Conservation (phyloP, 2,329 filamentous ascomycete genomes). For the Alternaria gaisen region DNA sequence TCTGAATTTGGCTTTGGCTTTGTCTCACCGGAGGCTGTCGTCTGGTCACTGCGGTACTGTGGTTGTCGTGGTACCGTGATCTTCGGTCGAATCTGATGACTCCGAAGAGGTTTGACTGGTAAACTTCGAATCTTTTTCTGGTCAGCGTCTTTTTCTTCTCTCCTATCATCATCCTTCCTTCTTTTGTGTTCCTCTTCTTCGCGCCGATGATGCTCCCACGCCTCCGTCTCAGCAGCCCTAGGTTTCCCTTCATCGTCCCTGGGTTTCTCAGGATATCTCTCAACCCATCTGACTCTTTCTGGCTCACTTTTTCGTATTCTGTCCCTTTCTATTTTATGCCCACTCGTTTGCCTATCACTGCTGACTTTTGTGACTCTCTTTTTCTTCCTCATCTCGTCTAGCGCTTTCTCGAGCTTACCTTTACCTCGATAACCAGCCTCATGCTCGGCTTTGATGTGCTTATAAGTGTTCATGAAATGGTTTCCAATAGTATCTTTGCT, state of each 20-base stretch:
- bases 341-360: not conserved
- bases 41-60: no score
- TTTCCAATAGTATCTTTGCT: conserved; percentile 26
- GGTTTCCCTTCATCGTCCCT: not conserved
- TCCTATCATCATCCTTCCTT: not conserved
- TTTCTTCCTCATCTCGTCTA: conserved; percentile 19
- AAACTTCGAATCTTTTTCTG: not conserved
- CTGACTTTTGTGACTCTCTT: not conserved
- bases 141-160: not conserved
- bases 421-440: conserved; percentile 24
- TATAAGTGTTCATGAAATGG: conserved; percentile 31
- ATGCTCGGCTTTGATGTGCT: conserved; percentile 34
- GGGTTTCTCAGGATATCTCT: not conserved
- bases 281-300: not conserved
- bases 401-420: conserved; percentile 22
- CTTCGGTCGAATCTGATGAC: no score
- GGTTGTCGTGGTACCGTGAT: no score
- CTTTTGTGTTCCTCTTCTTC: not conserved
- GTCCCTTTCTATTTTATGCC: not conserved
- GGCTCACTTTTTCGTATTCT: not conserved
- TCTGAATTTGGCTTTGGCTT: no score
- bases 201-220: not conserved
- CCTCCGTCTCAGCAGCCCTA: not conserved
- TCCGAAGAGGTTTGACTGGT: not conserved
- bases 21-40: no score